Evolutionary conservation across 306 rosid genomes (phyloP).

Genomic region (Vigna nakashimae): DNA sequence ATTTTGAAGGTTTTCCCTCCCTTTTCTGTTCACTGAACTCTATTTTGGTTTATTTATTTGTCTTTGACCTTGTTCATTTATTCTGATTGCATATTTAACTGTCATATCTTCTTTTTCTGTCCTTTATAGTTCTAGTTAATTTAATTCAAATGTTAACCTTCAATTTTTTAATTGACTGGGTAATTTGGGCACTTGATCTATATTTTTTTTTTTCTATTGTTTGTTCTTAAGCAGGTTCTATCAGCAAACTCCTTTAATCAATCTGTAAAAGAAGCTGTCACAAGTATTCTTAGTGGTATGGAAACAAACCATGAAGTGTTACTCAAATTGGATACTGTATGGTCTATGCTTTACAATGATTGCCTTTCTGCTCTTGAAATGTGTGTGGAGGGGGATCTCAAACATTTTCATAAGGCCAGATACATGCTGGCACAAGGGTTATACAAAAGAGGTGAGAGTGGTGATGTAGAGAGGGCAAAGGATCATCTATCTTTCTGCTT

Average conservation of each 20-base stretch:
- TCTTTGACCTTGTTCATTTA: slow-evolving; percentile 31
- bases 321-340: slow-evolving; percentile 66
- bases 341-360: slow-evolving; percentile 86
- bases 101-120: slow-evolving; percentile 19
- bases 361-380: slow-evolving; percentile 92
- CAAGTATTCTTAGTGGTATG: slow-evolving; percentile 56
- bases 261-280: slow-evolving; percentile 64
- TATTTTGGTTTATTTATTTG: slow-evolving; percentile 32
- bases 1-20: slow-evolving; percentile 67
- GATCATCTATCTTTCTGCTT: slow-evolving; percentile 98
- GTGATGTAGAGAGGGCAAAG: slow-evolving; percentile 85
- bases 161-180: slow-evolving; percentile 7
- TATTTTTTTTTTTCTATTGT: background rate
- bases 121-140: slow-evolving; percentile 9
- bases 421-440: slow-evolving; percentile 93
- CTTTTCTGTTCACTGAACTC: slow-evolving; percentile 41
- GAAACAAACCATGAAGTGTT: slow-evolving; percentile 62
- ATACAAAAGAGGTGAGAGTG: slow-evolving; percentile 73
- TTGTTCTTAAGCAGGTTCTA: slow-evolving; percentile 69
- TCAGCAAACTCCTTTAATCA: slow-evolving; percentile 72
- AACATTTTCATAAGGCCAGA: slow-evolving; percentile 98
- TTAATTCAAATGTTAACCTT: slow-evolving; percentile 14
- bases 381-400: slow-evolving; percentile 97
- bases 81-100: slow-evolving; percentile 34
- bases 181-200: slow-evolving; percentile 26